Base-by-base conservation (phyloP, 768 basidiomycete species). In the Collybia sordida region DNA sequence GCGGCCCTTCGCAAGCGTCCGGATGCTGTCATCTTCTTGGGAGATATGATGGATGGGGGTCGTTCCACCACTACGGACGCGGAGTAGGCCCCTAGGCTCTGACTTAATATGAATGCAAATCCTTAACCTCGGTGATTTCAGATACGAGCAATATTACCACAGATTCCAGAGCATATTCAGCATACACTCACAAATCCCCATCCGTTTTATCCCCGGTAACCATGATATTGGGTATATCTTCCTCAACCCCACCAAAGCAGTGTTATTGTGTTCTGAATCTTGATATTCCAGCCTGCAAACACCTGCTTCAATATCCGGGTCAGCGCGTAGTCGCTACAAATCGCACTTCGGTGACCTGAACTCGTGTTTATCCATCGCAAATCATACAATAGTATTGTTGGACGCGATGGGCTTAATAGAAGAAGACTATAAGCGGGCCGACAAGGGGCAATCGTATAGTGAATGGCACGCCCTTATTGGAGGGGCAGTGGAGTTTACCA, bases 41-140 rank as follows among this genome's bases (percentile, higher is more conserved):
- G 95, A 31, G 93, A 97, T 64, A 89, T 96, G 90, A 82, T 96
- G 82, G 93, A 96, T 59, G 83, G 80, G 47, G 93, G 92, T 1
- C 74, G 91, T 46, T 72, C 78, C 22, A 72, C 72, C 18, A 88
- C 88, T 77, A 64, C 77, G 3, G 75, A 81, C 42, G 66, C 65
- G 38, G 85, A 93, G 95, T 94, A 62, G 65, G 90, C 14, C n/a
- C 28, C 34, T 42, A 7, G 28, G 23, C 44, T 43, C 31, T 49
- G 35, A 31, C 37, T 51, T 51, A 45, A 45, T 42, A 15, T n/a
- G 17, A 12, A 36, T n/a, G 39, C 6, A 19, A 27, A 27, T 22
- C 42, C 14, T 6, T 38, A 34, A 5, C 21, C 21, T 15, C 19
- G 21, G 24, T 23, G 21, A 6, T 18, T 15, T 2, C 64, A 97